These are phyloP conservation scores for Kodamaea restingae DNA, from an alignment of 805 yeast species.

Conservation along the genomic window DNA sequence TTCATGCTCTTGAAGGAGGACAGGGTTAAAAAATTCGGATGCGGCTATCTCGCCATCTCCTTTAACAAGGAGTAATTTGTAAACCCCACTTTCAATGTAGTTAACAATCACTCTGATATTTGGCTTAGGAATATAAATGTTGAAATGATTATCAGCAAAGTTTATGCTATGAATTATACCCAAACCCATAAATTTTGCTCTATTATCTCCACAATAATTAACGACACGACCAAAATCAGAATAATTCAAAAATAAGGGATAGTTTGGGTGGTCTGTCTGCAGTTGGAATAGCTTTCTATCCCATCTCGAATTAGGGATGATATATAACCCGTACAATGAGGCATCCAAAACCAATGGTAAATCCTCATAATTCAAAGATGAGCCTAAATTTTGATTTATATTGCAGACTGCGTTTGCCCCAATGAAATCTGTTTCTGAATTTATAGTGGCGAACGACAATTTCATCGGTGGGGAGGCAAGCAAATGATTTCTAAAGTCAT, in stretches of 20 bases:
- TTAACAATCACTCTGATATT: constrained; percentile 11
- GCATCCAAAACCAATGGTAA: constrained; percentile 34
- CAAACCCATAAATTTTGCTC: constrained; percentile 41
- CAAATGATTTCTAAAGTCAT: constrained; percentile 23
- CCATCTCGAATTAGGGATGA: constrained; percentile 22
- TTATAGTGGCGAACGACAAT: constrained; percentile 22
- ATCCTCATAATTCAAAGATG: constrained; percentile 22
- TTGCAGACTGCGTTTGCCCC: constrained; percentile 26
- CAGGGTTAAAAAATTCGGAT: constrained; percentile 44
- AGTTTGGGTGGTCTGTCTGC: background rate
- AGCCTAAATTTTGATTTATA: constrained; percentile 18
- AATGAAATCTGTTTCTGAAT: constrained; percentile 7
- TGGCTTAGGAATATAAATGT: constrained; percentile 53
- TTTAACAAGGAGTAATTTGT: constrained; percentile 45
- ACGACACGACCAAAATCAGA: constrained; percentile 10
- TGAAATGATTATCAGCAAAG: constrained; percentile 31
- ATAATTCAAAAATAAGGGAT: constrained; percentile 20
- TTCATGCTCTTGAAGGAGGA: constrained; percentile 18
- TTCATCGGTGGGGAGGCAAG: constrained; percentile 22
- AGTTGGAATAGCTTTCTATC: background rate
- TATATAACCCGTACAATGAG: constrained; percentile 38
- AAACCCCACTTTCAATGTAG: constrained; percentile 14
- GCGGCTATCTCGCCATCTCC: constrained; percentile 67
- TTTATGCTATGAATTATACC: constrained; percentile 68
- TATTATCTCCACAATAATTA: background rate